These are phyloP conservation scores for Chrysochromulina tobinii DNA, from an alignment of 78 protist genomes.

Conservation along the genomic window DNA sequence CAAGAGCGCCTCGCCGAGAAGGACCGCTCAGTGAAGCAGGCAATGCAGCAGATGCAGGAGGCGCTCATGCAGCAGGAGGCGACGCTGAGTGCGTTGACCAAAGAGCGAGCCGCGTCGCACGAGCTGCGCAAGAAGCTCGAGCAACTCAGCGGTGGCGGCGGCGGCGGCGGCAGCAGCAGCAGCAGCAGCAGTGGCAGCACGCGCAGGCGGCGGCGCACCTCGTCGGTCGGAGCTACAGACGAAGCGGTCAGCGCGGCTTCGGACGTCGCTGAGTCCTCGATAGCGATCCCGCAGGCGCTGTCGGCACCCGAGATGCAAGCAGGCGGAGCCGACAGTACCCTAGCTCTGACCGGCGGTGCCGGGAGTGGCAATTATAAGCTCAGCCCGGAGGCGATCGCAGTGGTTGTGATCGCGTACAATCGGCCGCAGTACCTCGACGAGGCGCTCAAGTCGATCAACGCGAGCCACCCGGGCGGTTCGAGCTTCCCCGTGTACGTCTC, in stretches of 20 bases:
- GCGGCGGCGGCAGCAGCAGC: neutral
- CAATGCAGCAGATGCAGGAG: neutral
- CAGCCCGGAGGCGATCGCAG: neutral
- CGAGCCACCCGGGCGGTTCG: neutral
- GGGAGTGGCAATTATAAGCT: neutral
- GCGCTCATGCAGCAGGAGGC: neutral
- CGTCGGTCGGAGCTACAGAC: no score
- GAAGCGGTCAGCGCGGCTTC: no score
- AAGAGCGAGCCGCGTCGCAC: no score
- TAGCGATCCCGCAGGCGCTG: no score
- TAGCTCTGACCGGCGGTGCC: neutral
- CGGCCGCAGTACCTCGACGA: slow-evolving; percentile 41
- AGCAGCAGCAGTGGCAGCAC: neutral
- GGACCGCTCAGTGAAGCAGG: neutral
- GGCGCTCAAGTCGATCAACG: slow-evolving; percentile 1
- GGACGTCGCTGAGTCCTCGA: no score
- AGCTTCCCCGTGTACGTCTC: neutral
- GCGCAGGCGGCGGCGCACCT: no score
- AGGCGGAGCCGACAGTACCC: neutral
- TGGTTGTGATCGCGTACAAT: slow-evolving; percentile 43
- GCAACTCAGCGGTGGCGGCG: neutral
- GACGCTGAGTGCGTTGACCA: neutral
- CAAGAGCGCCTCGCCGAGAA: neutral
- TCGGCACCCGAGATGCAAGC: neutral
- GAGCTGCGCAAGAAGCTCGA: neutral